Conservation (phyloP, 164 flowering plant genomes). For the Kalanchoe fedtschenkoi region DNA sequence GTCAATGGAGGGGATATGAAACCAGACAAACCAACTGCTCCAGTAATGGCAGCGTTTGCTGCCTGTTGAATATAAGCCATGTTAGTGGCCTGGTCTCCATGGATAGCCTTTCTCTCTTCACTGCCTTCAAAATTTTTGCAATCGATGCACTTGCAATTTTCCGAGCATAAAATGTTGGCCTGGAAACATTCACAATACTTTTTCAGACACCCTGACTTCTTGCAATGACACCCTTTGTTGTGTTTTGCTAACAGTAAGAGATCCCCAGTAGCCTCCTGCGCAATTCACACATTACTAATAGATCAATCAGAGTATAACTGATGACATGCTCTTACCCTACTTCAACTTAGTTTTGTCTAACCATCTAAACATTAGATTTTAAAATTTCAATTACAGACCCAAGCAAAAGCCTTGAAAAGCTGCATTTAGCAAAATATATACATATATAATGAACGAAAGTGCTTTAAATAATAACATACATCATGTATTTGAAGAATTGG, state of each 20-base stretch:
- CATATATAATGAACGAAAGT: neutral
- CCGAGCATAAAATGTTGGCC: constrained; percentile 87
- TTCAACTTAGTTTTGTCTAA: neutral
- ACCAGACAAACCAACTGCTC: constrained; percentile 79
- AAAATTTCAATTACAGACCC: neutral
- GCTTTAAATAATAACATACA: no score
- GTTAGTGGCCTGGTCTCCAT: constrained; percentile 38
- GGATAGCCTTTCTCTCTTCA: constrained; percentile 77
- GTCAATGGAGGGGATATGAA: constrained; percentile 49
- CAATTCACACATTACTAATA: neutral
- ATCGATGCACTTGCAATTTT: constrained; percentile 82
- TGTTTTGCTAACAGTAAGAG: constrained; percentile 55
- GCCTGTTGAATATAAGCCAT: constrained; percentile 65
- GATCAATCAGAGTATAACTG: neutral
- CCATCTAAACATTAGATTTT: neutral
- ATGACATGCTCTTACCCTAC: neutral
- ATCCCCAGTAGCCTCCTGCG: constrained; percentile 60
- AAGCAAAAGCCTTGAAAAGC: neutral
- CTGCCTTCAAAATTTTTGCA: constrained; percentile 93
- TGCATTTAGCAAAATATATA: neutral
- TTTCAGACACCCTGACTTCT: constrained; percentile 95
- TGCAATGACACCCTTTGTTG: constrained; percentile 96
- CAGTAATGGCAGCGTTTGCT: constrained; percentile 87
- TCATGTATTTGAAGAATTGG: no score
- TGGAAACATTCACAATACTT: constrained; percentile 97